A percentile compares a stretch with the other conserved stretches of the same genome.
These are phyloP conservation scores for Mesotaenium endlicherianum DNA, from an alignment of 139 green algal species.

Conservation along the genomic window DNA sequence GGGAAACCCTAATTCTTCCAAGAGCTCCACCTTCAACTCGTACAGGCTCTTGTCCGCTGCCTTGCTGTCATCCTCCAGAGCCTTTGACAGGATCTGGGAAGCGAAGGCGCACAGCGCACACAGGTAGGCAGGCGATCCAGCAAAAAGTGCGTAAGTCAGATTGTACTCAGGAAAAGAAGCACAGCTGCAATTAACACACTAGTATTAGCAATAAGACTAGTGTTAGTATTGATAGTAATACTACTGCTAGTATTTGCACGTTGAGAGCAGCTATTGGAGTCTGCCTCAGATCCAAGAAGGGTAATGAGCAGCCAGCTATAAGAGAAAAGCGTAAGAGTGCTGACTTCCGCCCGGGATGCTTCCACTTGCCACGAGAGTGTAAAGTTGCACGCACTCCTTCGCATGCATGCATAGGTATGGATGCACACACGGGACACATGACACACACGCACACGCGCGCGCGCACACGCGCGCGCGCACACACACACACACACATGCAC, in stretches of 20 bases:
- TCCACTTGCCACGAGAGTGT: no score
- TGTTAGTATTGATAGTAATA: neutral
- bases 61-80: constrained; percentile 37
- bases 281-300: neutral
- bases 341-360: neutral
- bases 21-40: constrained; percentile 14
- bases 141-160: neutral
- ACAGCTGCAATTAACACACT: neutral
- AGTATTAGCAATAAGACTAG: neutral
- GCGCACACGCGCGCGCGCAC: no score
- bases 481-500: no score
- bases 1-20: neutral
- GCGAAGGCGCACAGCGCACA: neutral
- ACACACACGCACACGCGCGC: neutral
- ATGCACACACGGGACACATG: neutral
- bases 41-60: neutral
- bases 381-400: neutral
- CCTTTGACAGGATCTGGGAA: constrained; percentile 23
- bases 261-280: neutral
- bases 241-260: neutral
- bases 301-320: no score
- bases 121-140: no score
- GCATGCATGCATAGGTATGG: neutral
- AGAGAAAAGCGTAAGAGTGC: neutral
- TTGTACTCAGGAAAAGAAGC: neutral